These are phyloP conservation scores for Mycosphaerella sp. DNA, from an alignment of 2,329 filamentous ascomycete species.

Conservation along the genomic window DNA sequence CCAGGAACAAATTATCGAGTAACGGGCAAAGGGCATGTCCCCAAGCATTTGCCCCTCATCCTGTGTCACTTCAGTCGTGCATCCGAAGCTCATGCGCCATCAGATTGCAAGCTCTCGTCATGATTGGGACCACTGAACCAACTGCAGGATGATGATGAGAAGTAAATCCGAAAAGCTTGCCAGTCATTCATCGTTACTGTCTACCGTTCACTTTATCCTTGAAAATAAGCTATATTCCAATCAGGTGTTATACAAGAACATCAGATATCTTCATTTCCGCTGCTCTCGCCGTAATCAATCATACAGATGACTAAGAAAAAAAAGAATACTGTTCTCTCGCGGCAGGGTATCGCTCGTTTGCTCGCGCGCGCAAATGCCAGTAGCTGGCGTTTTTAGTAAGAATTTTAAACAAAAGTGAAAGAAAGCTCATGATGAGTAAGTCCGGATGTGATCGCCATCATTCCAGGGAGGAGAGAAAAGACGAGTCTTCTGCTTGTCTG, in stretches of 20 bases:
- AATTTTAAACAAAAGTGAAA: background rate
- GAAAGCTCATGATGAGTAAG: too few relatives aligned
- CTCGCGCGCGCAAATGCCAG: background rate
- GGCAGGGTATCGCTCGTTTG: slow-evolving; percentile 7
- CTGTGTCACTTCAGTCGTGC: background rate
- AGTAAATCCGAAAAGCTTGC: too few relatives aligned
- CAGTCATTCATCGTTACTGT: slow-evolving; percentile 7
- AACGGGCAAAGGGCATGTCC: too few relatives aligned
- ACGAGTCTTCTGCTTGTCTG: too few relatives aligned
- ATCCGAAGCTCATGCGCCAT: too few relatives aligned
- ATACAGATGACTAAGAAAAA: background rate
- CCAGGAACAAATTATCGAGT: too few relatives aligned
- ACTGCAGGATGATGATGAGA: too few relatives aligned
- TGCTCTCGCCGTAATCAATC: background rate
- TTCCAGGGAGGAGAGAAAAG: too few relatives aligned
- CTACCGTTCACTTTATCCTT: background rate
- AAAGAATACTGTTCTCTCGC: background rate
- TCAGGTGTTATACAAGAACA: background rate
- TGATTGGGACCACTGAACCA: too few relatives aligned
- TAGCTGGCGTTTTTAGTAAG: background rate
- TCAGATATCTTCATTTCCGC: background rate
- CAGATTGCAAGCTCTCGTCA: too few relatives aligned
- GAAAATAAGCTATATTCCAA: background rate
- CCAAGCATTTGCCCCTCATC: too few relatives aligned
- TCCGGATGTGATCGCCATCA: background rate